Conservation (phyloP, 768 basidiomycete genomes). For the Termitomyces bulborhizus region DNA sequence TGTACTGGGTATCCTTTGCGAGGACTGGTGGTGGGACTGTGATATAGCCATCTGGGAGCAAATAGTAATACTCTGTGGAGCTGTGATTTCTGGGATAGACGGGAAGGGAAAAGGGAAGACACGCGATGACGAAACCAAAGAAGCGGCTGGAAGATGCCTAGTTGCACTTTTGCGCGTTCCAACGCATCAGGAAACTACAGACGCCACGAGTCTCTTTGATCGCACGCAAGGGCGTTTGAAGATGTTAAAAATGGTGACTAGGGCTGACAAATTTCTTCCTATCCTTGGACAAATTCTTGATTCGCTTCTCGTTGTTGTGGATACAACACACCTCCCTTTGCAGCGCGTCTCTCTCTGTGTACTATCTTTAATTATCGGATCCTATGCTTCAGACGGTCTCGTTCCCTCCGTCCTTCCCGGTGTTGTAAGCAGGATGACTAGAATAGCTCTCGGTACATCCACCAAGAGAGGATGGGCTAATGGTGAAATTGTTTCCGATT, state of each 20-base stretch:
- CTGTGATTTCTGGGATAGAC: slow-evolving; percentile 59
- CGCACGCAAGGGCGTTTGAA: slow-evolving; percentile 23
- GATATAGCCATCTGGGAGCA: slow-evolving; percentile 78
- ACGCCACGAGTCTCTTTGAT: slow-evolving; percentile 14
- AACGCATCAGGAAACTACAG: slow-evolving; percentile 29
- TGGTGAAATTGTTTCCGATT: slow-evolving; percentile 56
- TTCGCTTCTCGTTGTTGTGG: slow-evolving; percentile 54
- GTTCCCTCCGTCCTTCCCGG: slow-evolving; percentile 78
- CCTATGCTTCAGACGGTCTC: slow-evolving; percentile 47
- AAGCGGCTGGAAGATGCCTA: slow-evolving; percentile 67
- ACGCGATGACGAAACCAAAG: slow-evolving; percentile 77
- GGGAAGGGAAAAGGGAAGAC: slow-evolving; percentile 61
- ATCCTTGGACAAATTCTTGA: slow-evolving; percentile 81
- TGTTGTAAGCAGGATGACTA: slow-evolving; percentile 70
- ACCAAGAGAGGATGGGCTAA: slow-evolving; percentile 63
- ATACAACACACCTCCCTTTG: slow-evolving; percentile 52
- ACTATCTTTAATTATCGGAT: slow-evolving; percentile 47
- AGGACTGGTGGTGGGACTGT: slow-evolving; percentile 83
- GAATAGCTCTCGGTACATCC: slow-evolving; percentile 53
- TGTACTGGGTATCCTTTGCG: slow-evolving; percentile 51
- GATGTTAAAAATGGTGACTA: slow-evolving; percentile 38
- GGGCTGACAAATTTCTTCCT: slow-evolving; percentile 52
- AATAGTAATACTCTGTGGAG: slow-evolving; percentile 69
- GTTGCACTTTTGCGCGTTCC: slow-evolving; percentile 55
- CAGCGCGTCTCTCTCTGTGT: slow-evolving; percentile 60